Conservation (phyloP, 2,329 filamentous ascomycete species). For the Helminthosporium solani region DNA sequence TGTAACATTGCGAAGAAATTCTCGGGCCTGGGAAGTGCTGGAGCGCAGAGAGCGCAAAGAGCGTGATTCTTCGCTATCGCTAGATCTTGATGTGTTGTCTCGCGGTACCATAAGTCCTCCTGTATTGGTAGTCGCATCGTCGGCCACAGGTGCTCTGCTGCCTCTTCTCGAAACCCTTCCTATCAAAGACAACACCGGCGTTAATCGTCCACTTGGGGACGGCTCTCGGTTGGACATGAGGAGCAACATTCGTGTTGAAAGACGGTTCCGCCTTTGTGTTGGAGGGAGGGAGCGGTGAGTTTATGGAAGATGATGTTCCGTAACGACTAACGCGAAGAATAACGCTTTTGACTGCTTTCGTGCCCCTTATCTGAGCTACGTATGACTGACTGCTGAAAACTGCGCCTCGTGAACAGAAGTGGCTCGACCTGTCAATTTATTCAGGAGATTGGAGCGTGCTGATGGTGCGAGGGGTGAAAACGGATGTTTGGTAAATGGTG, state of each 20-base stretch:
- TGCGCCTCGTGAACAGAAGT: slow-evolving; percentile 2
- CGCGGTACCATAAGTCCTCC: slow-evolving; percentile 20
- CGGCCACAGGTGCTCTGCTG: slow-evolving; percentile 3
- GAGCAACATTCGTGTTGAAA: slow-evolving; percentile 4
- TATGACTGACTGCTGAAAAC: background rate
- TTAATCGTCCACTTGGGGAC: slow-evolving; percentile 5
- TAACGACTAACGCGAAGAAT: background rate
- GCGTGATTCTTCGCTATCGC: slow-evolving; percentile 29
- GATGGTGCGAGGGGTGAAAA: slow-evolving; percentile 4
- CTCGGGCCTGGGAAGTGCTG: slow-evolving; percentile 20
- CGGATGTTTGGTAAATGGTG: slow-evolving; percentile 6
- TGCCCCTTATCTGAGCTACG: background rate
- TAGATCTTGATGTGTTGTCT: slow-evolving; percentile 20
- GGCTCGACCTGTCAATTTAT: slow-evolving; percentile 11
- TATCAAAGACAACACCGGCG: slow-evolving; percentile 3
- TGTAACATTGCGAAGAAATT: slow-evolving; percentile 24
- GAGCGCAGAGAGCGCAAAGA: slow-evolving; percentile 20
- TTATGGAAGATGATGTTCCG: too few relatives aligned
- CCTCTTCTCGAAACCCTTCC: slow-evolving; percentile 3
- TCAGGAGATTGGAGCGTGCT: background rate
- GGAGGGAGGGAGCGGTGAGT: background rate
- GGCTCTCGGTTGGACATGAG: slow-evolving; percentile 9
- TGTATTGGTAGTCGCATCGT: slow-evolving; percentile 17
- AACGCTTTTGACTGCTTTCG: background rate
- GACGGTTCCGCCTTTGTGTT: background rate